Base-by-base conservation (phyloP, 352 stramenopile genomes). In the Chrysophaeum taylorii region DNA sequence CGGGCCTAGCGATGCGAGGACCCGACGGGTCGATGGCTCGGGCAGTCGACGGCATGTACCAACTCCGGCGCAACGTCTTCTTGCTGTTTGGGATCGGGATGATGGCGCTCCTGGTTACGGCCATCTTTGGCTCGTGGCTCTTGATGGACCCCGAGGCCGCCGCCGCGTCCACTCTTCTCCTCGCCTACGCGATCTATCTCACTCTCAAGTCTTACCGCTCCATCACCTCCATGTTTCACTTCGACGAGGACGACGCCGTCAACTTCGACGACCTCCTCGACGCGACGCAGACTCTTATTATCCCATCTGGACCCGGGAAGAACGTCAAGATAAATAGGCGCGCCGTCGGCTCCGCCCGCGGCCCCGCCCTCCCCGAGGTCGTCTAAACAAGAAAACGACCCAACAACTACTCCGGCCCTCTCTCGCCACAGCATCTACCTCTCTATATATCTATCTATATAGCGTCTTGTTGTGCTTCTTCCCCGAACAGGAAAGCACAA, bases 221-320 rank as follows among this genome's bases (percentile, higher is more conserved):
- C 2, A 66, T 66, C 31, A 66, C 57, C 12, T 2, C 25, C 33
- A 66, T 66, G 31, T 66, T 66, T 36, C 57, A 48, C 35, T 66
- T 66, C 35, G 33, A 42, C 57, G 57, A 66, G 35, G 35, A 42
- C 57, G 57, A 66, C 33, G 57, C 57, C 31, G 57, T 66, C 36
- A 45, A 41, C 57, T 66, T 66, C 35, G 57, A 66, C 57, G 57
- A 66, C 27, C 57, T 66, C 57, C 57, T 66, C 31, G 57, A 42
- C 33, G 57, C 35, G 12, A 66, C 57, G 57, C 57, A 66, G 35
- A 66, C 57, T 9, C 23, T 66, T 1, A 66, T 66, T n/a, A n/a
- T n/a, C n/a, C n/a, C n/a, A n/a, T n/a, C n/a, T n/a, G n/a, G n/a
- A n/a, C n/a, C n/a, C n/a, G n/a, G n/a, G n/a, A n/a, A n/a, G n/a